Evolutionary conservation across 306 rosid species (phyloP), one percentile per base, ranked within the genome.

Genomic region (Pterocarpus santalinus): DNA sequence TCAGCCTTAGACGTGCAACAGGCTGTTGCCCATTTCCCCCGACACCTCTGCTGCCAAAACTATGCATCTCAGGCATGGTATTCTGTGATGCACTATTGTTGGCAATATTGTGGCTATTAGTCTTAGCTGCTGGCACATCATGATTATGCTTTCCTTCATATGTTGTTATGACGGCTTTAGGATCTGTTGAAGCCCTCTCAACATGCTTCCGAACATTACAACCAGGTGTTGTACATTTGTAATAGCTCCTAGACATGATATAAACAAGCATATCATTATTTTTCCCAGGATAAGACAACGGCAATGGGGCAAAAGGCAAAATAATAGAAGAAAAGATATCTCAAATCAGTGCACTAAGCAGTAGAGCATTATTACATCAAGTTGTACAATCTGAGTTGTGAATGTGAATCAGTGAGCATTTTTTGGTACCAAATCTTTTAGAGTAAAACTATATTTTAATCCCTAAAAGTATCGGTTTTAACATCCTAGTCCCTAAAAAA

Each of bases 121-220:
- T 84, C 87, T 81, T 94, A 55, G 96, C 90, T 11, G 92, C 93
- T 5, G 98, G 98, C n/a, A 94, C 93, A 15, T 94, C 91, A 73
- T 94, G 98, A 52, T 87, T 94, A 72, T 94, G 98, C 80, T 90
- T 94, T 7, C 98, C 97, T 84, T 94, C 98, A 2, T 94, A 94
- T 22, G 98, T 90, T 69, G 98, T 92, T 80, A 94, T 92, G 63
- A 94, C 97, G 34, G 96, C 98, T 87, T 92, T 94, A 7, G 89
- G 94, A 82, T 94, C 98, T 0, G 93, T 75, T 0, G 98, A 87
- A 49, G 97, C 98, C 75, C 98, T 90, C 86, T 94, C 98, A 0
- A 94, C 90, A 6, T 94, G 97, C 81, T 94, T 94, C 33, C 98
- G 92, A 14, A 94, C 98, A 15, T 90, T 90, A 80, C 98, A 94